These are phyloP conservation scores for Nitzschia sp. DNA, from an alignment of 108 stramenopile genomes.

Conservation along the genomic window DNA sequence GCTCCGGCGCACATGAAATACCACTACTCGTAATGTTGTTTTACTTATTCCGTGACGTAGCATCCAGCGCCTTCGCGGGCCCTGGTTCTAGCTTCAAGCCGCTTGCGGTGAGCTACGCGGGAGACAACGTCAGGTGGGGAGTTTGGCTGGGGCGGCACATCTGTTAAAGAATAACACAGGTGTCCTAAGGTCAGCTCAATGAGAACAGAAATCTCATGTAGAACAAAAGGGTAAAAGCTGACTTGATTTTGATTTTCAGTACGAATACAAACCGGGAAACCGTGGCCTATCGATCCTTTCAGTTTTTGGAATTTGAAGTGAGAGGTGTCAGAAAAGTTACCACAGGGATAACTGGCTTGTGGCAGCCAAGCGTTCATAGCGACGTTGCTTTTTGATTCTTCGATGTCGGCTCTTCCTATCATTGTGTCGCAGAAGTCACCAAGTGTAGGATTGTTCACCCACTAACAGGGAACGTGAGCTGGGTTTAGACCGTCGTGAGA, in stretches of 20 bases:
- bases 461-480: conserved; percentile 96
- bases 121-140: conserved; percentile 94
- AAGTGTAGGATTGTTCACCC: conserved; percentile 98
- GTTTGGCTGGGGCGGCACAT: conserved; percentile 96
- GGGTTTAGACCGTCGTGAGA: conserved; percentile 99
- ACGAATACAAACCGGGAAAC: conserved; percentile 95
- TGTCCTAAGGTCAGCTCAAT: conserved; percentile 97
- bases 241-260: conserved; percentile 97
- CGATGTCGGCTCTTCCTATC: conserved; percentile 96
- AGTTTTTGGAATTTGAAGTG: conserved; percentile 93
- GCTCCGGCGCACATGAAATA: conserved; percentile 92
- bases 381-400: conserved; percentile 94
- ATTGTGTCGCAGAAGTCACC: conserved; percentile 95
- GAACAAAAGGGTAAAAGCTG: conserved; percentile 88
- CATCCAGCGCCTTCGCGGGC: conserved; percentile 79
- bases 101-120: conserved; percentile 75
- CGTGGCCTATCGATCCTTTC: conserved; percentile 98
- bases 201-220: conserved; percentile 95
- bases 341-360: conserved; percentile 99
- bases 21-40: conserved; percentile 98
- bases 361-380: conserved; percentile 90
- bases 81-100: conserved; percentile 80
- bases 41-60: conserved; percentile 94
- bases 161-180: conserved; percentile 85
- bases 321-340: conserved; percentile 99